Conservation (phyloP, 345 rosid species). For the Geranium brycei region DNA sequence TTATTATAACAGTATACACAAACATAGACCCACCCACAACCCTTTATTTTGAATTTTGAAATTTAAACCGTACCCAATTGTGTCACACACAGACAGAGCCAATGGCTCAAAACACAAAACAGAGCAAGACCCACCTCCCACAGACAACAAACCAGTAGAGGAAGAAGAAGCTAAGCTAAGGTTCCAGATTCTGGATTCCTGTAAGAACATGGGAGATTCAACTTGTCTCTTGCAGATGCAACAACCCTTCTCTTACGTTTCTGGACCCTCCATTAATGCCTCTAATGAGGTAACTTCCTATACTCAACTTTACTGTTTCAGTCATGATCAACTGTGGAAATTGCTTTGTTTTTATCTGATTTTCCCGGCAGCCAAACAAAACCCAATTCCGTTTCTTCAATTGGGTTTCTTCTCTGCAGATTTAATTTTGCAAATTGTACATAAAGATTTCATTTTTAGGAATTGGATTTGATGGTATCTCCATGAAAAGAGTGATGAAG, state of each 20-base stretch:
- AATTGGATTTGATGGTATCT: too few species aligned
- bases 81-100: not conserved
- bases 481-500: too few species aligned
- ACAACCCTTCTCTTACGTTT: conserved; percentile 53
- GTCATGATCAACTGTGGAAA: not conserved
- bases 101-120: not conserved
- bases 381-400: not conserved
- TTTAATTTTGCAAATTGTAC: not conserved
- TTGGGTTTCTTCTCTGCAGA: not conserved
- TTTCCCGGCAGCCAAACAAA: not conserved
- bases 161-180: conserved; percentile 3
- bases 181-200: conserved; percentile 6
- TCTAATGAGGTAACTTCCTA: conserved; percentile 40
- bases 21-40: conserved; percentile 13
- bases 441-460: not conserved
- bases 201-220: conserved; percentile 56
- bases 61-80: conserved; percentile 9
- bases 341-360: not conserved
- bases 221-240: conserved; percentile 54
- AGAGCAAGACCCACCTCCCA: not conserved
- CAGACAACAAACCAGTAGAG: not conserved
- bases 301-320: too few species aligned
- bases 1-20: not conserved
- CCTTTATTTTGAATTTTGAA: conserved; percentile 29
- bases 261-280: conserved; percentile 38